Evolutionary conservation across 2,329 filamentous ascomycete genomes (phyloP).

Genomic region (Lasiodiplodia sp.): DNA sequence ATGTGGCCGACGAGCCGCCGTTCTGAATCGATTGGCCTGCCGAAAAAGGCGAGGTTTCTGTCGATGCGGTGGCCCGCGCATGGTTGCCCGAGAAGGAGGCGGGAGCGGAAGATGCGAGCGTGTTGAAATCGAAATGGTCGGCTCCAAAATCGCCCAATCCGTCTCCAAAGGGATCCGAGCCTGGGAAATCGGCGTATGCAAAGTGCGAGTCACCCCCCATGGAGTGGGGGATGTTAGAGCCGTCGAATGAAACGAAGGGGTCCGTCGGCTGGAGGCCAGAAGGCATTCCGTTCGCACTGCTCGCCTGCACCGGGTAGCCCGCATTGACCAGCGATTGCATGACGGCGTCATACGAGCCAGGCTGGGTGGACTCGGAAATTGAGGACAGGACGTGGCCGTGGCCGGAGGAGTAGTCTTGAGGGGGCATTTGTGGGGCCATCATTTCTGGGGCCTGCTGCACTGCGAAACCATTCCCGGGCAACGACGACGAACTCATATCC

Average conservation of each 20-base stretch:
- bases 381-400: conserved; percentile 28
- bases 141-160: conserved; percentile 39
- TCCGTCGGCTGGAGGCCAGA: conserved; percentile 34
- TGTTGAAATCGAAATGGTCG: conserved; percentile 38
- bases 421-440: conserved; percentile 15
- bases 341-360: conserved; percentile 37
- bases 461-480: conserved; percentile 38
- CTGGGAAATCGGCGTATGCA: conserved; percentile 34
- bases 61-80: conserved; percentile 42
- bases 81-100: conserved; percentile 40
- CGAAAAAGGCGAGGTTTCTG: conserved; percentile 46
- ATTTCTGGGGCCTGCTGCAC: conserved; percentile 26
- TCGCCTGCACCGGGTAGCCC: conserved; percentile 41
- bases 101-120: conserved; percentile 37
- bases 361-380: conserved; percentile 30
- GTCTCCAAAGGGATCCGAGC: conserved; percentile 37
- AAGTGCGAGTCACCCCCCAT: conserved; percentile 36
- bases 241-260: conserved; percentile 38
- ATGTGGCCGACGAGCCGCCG: conserved; percentile 44
- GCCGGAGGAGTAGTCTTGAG: conserved; percentile 19
- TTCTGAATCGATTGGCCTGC: conserved; percentile 41
- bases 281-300: conserved; percentile 35
- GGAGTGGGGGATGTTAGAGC: conserved; percentile 34
- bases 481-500: conserved; percentile 46
- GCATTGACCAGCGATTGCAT: conserved; percentile 42